Percentiles rank a stretch among this genome's conserved stretches.
Conservation (phyloP, 2,329 filamentous ascomycete species). For the Claviceps pazoutovae region DNA sequence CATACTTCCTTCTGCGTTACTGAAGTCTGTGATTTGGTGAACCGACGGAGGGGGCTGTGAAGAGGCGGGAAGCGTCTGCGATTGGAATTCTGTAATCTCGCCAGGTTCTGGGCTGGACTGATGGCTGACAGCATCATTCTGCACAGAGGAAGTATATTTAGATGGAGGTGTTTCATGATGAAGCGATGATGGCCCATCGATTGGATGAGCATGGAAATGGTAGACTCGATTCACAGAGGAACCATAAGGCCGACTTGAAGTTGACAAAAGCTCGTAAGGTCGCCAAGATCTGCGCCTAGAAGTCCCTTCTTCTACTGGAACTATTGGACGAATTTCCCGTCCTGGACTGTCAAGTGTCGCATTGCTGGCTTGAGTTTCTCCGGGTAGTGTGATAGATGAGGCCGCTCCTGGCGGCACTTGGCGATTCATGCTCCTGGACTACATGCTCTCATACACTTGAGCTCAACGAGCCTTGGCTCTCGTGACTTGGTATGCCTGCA, state of each 20-base stretch:
- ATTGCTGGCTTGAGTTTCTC: neutral
- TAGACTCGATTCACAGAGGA: neutral
- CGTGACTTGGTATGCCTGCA: neutral
- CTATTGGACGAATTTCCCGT: neutral
- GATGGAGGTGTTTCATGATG: neutral
- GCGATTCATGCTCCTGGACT: constrained; percentile 5
- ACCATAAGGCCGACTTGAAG: neutral
- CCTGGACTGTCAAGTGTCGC: neutral
- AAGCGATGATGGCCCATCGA: neutral
- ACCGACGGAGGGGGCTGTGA: neutral
- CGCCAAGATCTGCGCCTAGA: neutral
- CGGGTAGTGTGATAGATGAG: neutral
- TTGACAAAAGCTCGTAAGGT: neutral
- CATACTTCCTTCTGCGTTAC: neutral
- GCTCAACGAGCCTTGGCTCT: neutral
- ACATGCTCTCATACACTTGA: constrained; percentile 3
- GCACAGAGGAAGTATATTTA: neutral
- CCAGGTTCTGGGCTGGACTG: no score
- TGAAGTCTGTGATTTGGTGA: neutral
- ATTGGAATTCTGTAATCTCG: neutral
- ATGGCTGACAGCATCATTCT: no score
- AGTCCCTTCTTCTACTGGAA: constrained; percentile 7
- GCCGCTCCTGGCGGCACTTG: neutral
- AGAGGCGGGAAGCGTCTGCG: neutral
- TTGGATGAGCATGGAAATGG: neutral